Percentiles rank a stretch among this genome's conserved stretches.
These are phyloP conservation scores for Silene latifolia DNA, from an alignment of 148 eudicot genomes.

Conservation along the genomic window DNA sequence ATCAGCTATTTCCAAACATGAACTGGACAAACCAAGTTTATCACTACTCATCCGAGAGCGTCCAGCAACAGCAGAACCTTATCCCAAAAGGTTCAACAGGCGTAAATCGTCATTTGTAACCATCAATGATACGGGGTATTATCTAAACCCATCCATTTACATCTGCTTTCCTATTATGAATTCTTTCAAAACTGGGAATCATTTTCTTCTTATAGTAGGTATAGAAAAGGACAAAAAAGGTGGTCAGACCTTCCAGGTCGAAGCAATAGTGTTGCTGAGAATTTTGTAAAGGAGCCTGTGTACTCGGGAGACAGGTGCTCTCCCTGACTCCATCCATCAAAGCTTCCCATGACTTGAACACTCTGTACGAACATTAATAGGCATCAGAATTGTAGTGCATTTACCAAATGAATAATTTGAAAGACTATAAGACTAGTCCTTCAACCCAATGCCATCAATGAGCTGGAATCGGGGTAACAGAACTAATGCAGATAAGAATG, in stretches of 20 bases:
- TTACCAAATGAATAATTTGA: background rate
- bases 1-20: too few species aligned
- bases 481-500: too few species aligned
- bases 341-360: constrained; percentile 96
- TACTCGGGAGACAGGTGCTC: constrained; percentile 86
- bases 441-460: background rate
- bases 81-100: too few species aligned
- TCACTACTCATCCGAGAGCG: too few species aligned
- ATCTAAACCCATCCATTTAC: background rate
- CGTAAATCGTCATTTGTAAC: too few species aligned
- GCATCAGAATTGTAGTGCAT: background rate
- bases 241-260: constrained; percentile 78
- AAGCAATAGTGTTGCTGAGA: constrained; percentile 69
- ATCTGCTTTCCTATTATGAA: background rate
- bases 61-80: background rate
- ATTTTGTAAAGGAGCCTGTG: constrained; percentile 62
- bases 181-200: background rate
- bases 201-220: background rate
- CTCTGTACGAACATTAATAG: constrained; percentile 41
- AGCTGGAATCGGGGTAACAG: background rate
- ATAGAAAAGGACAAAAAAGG: background rate
- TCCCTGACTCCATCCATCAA: constrained; percentile 96
- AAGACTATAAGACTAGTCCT: background rate
- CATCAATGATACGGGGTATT: background rate
- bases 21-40: too few species aligned